Evolutionary conservation across 768 basidiomycete species (phyloP).

Genomic region (Lactarius psammicola): DNA sequence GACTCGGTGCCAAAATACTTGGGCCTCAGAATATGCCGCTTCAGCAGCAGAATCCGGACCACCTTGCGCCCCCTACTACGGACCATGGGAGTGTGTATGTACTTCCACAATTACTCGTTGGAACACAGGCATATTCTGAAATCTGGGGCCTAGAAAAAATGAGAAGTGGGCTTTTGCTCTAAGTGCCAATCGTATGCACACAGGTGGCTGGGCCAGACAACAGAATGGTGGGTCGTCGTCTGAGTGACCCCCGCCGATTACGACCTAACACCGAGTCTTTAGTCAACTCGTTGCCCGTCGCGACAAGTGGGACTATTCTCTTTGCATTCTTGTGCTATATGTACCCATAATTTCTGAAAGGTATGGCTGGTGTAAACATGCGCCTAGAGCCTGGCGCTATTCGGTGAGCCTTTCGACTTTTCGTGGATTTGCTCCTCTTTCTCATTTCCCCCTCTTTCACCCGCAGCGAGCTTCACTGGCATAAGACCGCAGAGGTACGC

Average conservation of each 20-base stretch:
- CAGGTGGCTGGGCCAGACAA: slow-evolving; percentile 60
- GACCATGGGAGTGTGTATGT: slow-evolving; percentile 51
- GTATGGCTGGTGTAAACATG: slow-evolving; percentile 37
- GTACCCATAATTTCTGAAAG: slow-evolving; percentile 11
- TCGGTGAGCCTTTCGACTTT: slow-evolving; percentile 24
- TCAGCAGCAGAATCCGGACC: slow-evolving; percentile 56
- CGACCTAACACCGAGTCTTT: slow-evolving; percentile 8
- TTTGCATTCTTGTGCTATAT: neutral
- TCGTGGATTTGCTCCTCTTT: neutral
- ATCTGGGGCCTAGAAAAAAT: slow-evolving; percentile 38
- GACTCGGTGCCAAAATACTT: slow-evolving; percentile 47
- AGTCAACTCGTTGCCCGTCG: slow-evolving; percentile 52
- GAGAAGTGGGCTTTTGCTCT: slow-evolving; percentile 58
- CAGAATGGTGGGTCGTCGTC: slow-evolving; percentile 43
- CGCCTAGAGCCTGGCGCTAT: slow-evolving; percentile 36
- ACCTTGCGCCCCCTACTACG: slow-evolving; percentile 59
- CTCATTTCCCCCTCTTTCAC: neutral
- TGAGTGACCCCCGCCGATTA: neutral
- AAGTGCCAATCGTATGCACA: slow-evolving; percentile 55
- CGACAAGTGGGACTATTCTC: slow-evolving; percentile 38
- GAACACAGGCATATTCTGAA: neutral
- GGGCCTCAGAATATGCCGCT: slow-evolving; percentile 58
- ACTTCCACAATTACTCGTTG: neutral
- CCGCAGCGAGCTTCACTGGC: slow-evolving; percentile 39
- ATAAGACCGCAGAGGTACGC: slow-evolving; percentile 33